Evolutionary conservation across 176 grass and related monocot genomes (phyloP), one percentile per base, ranked within the genome.

Genomic region (maize (Zea mays)): DNA sequence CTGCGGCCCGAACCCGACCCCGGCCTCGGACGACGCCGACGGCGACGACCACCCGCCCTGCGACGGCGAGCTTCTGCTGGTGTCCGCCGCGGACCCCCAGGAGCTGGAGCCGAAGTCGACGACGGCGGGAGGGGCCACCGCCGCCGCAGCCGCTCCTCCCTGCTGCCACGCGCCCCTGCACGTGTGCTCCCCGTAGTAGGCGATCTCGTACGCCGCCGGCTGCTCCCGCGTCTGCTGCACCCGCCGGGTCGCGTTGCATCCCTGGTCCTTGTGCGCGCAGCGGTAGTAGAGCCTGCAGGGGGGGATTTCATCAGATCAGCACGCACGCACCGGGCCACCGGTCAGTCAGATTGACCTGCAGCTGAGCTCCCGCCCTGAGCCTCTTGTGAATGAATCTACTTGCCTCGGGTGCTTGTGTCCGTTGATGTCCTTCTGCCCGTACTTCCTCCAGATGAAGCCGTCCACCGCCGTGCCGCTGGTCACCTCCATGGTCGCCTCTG

Each of bases 371-470:
- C 45, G 9, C 45, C 45, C 47, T 49, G 47, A 49, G 46, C 46
- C 46, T 48, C 46, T 48, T 48, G 2, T 48, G 42, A 43, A 43
- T 0, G 11, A 48, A 47, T 5, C 12, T 14, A 49, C 47, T 49
- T 49, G 47, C 47, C 91, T 78, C 51, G 88, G 92, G 67, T 88
- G 75, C 62, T 20, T 79, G 65, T 74, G 50, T 1, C 83, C 70
- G 16, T 83, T 80, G 75, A 94, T 94, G 3, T 84, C 83, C 80
- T 94, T 94, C 34, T 94, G 88, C 10, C 91, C 91, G 84, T 94
- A 94, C 78, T 91, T 91, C 71, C 85, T 86, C 91, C 91, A 94
- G 62, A 85, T 40, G 84, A 77, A 94, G n/a, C 76, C 73, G 74
- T 94, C 91, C 62, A 45, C 76, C 49, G 48, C 76, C 39, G 78